These are phyloP conservation scores for Fusarium sp. DNA, from an alignment of 2,329 filamentous ascomycete genomes.

Conservation along the genomic window DNA sequence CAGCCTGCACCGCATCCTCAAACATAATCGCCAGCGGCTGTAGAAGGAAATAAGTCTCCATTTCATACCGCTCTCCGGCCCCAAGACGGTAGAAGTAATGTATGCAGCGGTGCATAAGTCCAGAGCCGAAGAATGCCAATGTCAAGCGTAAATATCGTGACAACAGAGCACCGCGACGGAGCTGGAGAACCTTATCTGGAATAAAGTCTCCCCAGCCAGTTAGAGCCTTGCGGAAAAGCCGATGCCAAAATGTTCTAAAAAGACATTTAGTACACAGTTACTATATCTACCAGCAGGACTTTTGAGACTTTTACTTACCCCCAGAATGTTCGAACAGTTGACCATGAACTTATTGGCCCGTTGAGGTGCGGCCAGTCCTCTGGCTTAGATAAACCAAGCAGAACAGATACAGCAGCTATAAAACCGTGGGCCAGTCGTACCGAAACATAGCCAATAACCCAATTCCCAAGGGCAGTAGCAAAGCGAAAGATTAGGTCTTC, in stretches of 20 bases:
- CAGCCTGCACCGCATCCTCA: neutral
- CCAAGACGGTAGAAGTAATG: neutral
- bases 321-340: conserved; percentile 5
- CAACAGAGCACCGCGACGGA: neutral
- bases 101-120: neutral
- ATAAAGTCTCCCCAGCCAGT: neutral
- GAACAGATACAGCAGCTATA: neutral
- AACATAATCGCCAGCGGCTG: neutral
- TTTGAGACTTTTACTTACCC: neutral
- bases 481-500: neutral
- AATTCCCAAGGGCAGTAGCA: neutral
- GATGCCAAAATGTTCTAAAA: conserved; percentile 1
- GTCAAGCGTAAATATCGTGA: neutral
- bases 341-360: neutral
- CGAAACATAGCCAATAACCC: neutral
- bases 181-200: neutral
- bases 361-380: conserved; percentile 12
- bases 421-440: neutral
- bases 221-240: neutral
- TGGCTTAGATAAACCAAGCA: neutral
- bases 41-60: neutral
- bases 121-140: neutral
- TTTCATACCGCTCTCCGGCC: neutral
- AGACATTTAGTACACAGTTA: accelerated
- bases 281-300: accelerated